A percentile compares a stretch with the other conserved stretches of the same genome.
Evolutionary conservation across 2,329 filamentous ascomycete genomes (phyloP).

Genomic region (Aspergillus sp.): DNA sequence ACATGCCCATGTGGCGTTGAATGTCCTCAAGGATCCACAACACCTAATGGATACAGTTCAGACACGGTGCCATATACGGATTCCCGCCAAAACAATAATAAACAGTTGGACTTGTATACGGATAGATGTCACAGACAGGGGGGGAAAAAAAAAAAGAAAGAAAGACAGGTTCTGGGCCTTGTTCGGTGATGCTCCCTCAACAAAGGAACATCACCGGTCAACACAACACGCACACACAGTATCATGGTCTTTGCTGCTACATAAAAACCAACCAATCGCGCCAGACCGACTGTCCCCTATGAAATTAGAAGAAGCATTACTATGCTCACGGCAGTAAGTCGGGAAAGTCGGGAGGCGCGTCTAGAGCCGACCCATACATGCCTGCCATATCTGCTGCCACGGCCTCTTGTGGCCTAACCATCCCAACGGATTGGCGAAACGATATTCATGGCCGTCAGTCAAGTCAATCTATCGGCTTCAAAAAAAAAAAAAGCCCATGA

Average conservation of each 20-base stretch:
- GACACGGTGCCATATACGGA: not conserved
- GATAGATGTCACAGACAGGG: too few relatives aligned
- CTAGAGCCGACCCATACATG: slow-evolving; percentile 18
- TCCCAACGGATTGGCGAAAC: not conserved
- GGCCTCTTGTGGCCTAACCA: slow-evolving; percentile 3
- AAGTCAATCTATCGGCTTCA: not conserved
- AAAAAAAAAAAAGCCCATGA: not conserved
- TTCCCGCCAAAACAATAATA: not conserved
- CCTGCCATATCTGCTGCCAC: slow-evolving; percentile 6
- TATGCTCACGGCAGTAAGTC: slow-evolving; percentile 3
- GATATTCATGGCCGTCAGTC: not conserved
- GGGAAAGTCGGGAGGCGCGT: slow-evolving; percentile 17
- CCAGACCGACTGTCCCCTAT: not conserved
- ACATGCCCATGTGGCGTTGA: not conserved
- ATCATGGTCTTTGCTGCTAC: not conserved
- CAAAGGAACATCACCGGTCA: not conserved
- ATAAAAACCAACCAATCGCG: not conserved
- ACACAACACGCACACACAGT: not conserved
- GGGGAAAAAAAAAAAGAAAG: too few relatives aligned
- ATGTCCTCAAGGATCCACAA: not conserved
- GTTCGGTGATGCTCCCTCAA: not conserved
- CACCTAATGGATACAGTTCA: not conserved
- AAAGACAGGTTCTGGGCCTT: not conserved
- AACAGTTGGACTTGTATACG: too few relatives aligned
- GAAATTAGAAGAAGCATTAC: slow-evolving; percentile 1